Percentiles rank a stretch among this genome's conserved stretches.
Conservation (phyloP, 331 rosid genomes). For the Spiraea crenata region DNA sequence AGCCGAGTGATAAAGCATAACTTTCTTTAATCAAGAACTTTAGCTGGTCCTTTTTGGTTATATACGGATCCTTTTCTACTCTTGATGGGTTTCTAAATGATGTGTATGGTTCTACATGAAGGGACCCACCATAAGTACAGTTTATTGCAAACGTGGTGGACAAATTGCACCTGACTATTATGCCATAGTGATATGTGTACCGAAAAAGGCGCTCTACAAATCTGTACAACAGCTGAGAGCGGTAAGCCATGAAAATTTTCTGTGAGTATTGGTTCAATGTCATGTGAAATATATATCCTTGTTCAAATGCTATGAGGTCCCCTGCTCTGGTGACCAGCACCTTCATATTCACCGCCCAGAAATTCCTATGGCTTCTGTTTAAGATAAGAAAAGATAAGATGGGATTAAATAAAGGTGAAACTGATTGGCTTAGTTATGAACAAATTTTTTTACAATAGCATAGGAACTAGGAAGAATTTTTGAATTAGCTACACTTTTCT, state of each 20-base stretch:
- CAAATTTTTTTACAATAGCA: not conserved
- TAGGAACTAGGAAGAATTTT: not conserved
- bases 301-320: not conserved
- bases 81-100: conserved; percentile 17
- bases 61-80: conserved; percentile 2
- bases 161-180: conserved; percentile 62
- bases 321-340: conserved; percentile 7
- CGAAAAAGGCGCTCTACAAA: conserved; percentile 80
- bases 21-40: not conserved
- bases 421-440: not conserved
- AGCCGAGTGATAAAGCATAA: conserved; percentile 21
- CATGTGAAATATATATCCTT: not conserved
- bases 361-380: conserved; percentile 9
- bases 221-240: conserved; percentile 83
- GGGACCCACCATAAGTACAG: conserved; percentile 97
- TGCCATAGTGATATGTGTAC: conserved; percentile 87
- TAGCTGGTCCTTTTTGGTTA: conserved; percentile 9
- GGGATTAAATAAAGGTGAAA: too few species aligned
- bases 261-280: not conserved
- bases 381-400: too few species aligned
- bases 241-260: conserved; percentile 48
- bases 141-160: conserved; percentile 72
- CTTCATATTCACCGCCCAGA: not conserved
- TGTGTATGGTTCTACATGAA: conserved; percentile 30
- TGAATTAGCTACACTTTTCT: not conserved